Evolutionary conservation across 129 eudicot species (phyloP).

Genomic region (Gnaphalium uliginosum): DNA sequence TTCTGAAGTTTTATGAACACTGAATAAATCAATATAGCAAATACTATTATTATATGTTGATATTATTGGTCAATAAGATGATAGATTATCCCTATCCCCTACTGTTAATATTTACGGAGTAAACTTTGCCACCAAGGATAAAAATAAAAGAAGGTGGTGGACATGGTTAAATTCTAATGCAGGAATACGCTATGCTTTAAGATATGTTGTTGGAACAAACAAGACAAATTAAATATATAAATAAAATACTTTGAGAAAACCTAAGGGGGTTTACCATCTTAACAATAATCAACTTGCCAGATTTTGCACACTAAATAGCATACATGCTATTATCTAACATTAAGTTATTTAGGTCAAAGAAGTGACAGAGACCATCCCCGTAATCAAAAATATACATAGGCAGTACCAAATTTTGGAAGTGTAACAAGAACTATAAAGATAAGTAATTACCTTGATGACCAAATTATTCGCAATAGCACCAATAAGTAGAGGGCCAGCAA

Average conservation of each 20-base stretch:
- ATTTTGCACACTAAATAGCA: not conserved
- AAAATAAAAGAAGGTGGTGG: not conserved
- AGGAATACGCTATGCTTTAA: too few relatives aligned
- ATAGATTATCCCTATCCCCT: not conserved
- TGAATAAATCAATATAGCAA: not conserved
- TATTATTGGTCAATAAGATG: not conserved
- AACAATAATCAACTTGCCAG: not conserved
- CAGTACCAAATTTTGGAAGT: not conserved
- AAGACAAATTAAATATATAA: not conserved
- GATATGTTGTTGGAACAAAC: not conserved
- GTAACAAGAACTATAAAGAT: not conserved
- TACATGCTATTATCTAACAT: not conserved
- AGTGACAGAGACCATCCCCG: not conserved
- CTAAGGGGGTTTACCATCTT: not conserved
- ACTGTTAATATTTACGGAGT: too few relatives aligned
- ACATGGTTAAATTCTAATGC: not conserved
- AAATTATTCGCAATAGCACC: constrained; percentile 78
- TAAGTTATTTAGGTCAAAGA: not conserved
- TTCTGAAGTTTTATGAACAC: not conserved
- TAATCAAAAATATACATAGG: not conserved
- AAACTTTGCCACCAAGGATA: not conserved
- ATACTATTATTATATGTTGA: not conserved
- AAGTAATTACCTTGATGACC: constrained; percentile 59
- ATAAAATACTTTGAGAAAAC: not conserved
- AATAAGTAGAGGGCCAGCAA: constrained; percentile 81